These are phyloP conservation scores for Capsicum pubescens DNA, from an alignment of 257 asterid genomes.

Conservation along the genomic window DNA sequence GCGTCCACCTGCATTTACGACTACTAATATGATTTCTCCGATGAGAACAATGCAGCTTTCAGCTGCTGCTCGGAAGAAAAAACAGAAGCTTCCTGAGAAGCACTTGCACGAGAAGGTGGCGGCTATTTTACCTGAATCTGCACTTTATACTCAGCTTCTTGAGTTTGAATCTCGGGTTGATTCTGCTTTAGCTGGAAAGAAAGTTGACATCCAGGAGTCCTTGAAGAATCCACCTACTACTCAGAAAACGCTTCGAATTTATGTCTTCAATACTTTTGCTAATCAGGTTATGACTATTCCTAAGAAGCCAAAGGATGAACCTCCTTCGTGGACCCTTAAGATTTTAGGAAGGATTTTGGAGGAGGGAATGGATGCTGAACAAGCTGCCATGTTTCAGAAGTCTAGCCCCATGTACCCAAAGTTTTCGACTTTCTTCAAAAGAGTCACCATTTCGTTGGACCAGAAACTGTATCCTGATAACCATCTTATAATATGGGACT, in stretches of 20 bases:
- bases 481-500: constrained; percentile 91
- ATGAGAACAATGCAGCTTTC: constrained; percentile 80
- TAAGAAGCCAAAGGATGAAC: too few species aligned
- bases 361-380: too few species aligned
- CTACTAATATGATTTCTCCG: constrained; percentile 63
- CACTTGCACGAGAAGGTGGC: constrained; percentile 92
- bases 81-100: constrained; percentile 97
- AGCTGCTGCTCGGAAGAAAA: constrained; percentile 86
- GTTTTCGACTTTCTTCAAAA: constrained; percentile 87
- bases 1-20: constrained; percentile 74
- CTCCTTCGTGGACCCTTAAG: too few species aligned
- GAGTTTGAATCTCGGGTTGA: constrained; percentile 95
- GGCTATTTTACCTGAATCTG: constrained; percentile 92
- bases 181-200: constrained; percentile 86
- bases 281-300: too few species aligned
- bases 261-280: too few species aligned
- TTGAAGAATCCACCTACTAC: constrained; percentile 73
- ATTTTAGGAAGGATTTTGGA: too few species aligned
- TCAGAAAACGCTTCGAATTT: constrained; percentile 88
- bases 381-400: constrained; percentile 60
- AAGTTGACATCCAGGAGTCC: constrained; percentile 94
- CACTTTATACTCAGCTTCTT: constrained; percentile 94
- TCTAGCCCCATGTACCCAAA: constrained; percentile 73
- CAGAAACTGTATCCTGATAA: constrained; percentile 88
- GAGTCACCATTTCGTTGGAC: constrained; percentile 86